phyloP scores from a whole-genome alignment of 2,329 filamentous ascomycete species.

The Fusarium virguliforme region DNA sequence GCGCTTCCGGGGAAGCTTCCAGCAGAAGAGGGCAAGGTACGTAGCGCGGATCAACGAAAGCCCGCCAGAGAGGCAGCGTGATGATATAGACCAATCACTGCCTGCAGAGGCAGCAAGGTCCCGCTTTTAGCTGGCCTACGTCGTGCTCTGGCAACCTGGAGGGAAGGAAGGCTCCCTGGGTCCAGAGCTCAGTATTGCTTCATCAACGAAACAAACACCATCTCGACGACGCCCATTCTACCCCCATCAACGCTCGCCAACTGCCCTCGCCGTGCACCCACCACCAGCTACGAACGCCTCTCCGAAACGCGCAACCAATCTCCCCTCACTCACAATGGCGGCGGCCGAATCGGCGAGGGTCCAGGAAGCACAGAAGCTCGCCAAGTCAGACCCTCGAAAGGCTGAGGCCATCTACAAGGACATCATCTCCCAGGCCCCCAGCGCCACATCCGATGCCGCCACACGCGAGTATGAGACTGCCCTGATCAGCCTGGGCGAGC shows the following conservation, averaged over 20 bases:
- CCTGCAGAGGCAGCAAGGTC: slow-evolving; percentile 18
- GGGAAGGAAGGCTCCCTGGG: slow-evolving; percentile 37
- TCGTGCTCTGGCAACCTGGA: slow-evolving; percentile 59
- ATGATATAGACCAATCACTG: slow-evolving; percentile 34
- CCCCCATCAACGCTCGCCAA: slow-evolving; percentile 12
- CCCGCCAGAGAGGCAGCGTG: slow-evolving; percentile 39
- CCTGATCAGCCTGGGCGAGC: slow-evolving; percentile 88
- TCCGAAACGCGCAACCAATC: slow-evolving; percentile 32
- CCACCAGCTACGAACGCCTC: slow-evolving; percentile 11
- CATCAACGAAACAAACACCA: slow-evolving; percentile 40
- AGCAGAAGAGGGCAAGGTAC: slow-evolving; percentile 27
- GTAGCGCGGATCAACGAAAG: slow-evolving; percentile 53
- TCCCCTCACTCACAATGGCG: slow-evolving; percentile 64
- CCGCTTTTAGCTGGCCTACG: slow-evolving; percentile 51
- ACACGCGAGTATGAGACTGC: slow-evolving; percentile 93
- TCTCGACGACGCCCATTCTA: slow-evolving; percentile 36
- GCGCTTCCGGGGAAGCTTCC: slow-evolving; percentile 45
- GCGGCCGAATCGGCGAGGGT: slow-evolving; percentile 76
- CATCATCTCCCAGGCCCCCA: slow-evolving; percentile 87
- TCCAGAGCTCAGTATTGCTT: slow-evolving; percentile 30
- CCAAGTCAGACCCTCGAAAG: slow-evolving; percentile 84
- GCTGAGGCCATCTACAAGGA: slow-evolving; percentile 92
- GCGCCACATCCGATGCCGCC: slow-evolving; percentile 85
- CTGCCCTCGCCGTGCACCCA: slow-evolving; percentile 15
- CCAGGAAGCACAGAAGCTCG: slow-evolving; percentile 89